Conservation (phyloP, 768 basidiomycete species). For the Coprinopsis marcescibilis region DNA sequence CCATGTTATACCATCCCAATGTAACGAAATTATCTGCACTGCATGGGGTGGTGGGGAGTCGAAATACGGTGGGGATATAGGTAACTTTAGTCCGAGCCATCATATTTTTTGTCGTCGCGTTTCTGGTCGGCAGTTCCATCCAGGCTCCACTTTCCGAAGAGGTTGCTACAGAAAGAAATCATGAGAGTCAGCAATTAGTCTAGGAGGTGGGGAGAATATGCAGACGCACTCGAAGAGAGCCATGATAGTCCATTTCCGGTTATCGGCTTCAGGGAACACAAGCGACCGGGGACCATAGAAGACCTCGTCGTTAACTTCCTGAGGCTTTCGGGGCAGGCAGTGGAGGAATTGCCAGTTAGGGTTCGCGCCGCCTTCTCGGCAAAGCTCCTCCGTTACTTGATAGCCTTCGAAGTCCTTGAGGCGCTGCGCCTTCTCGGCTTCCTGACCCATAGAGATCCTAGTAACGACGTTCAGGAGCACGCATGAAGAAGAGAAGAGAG, state of each 20-base stretch:
- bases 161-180: constrained; percentile 23
- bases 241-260: constrained; percentile 97
- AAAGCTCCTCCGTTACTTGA: constrained; percentile 88
- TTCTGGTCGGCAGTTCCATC: constrained; percentile 10
- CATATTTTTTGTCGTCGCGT: neutral
- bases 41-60: too few relatives aligned
- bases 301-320: constrained; percentile 96
- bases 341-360: constrained; percentile 93
- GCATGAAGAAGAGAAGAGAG: constrained; percentile 1
- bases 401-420: constrained; percentile 85
- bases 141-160: constrained; percentile 43
- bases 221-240: constrained; percentile 77
- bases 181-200: constrained; percentile 12
- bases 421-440: constrained; percentile 85
- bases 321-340: constrained; percentile 85
- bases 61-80: too few relatives aligned
- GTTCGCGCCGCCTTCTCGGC: constrained; percentile 74
- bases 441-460: constrained; percentile 99
- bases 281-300: constrained; percentile 91
- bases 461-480: neutral
- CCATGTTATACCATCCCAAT: too few relatives aligned
- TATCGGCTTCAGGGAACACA: constrained; percentile 92
- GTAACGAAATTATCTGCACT: too few relatives aligned
- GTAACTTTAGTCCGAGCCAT: too few relatives aligned
- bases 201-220: constrained; percentile 15